A percentile compares a stretch with the other conserved stretches of the same genome.
These are phyloP conservation scores for Alternaria sp. DNA, from an alignment of 2,329 filamentous ascomycete genomes.

Conservation along the genomic window DNA sequence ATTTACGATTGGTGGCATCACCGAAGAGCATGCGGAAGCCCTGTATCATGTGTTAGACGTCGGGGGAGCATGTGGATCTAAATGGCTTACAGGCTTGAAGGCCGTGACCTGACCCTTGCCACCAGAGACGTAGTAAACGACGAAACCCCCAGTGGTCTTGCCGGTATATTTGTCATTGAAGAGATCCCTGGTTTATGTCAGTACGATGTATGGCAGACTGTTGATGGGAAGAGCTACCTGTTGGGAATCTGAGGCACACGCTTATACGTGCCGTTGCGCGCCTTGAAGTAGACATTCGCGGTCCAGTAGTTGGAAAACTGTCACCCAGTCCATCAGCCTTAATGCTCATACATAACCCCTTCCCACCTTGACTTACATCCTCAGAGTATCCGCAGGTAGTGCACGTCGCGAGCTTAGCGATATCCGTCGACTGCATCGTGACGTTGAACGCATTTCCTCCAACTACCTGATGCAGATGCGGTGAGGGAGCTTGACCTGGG, in stretches of 20 bases:
- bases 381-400: constrained; percentile 51
- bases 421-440: constrained; percentile 52
- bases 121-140: constrained; percentile 60
- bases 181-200: constrained; percentile 42
- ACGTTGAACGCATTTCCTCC: constrained; percentile 59
- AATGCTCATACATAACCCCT: neutral
- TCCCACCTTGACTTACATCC: constrained; percentile 21
- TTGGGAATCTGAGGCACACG: constrained; percentile 44
- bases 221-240: constrained; percentile 7
- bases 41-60: constrained; percentile 22
- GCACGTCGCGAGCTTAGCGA: constrained; percentile 47
- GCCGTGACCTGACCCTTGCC: constrained; percentile 54
- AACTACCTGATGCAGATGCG: constrained; percentile 53
- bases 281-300: constrained; percentile 47
- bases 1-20: constrained; percentile 44
- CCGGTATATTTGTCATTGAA: constrained; percentile 46
- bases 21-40: constrained; percentile 60
- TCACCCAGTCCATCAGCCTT: neutral
- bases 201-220: neutral
- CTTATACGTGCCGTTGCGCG: constrained; percentile 45
- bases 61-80: fast-evolving
- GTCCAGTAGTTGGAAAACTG: constrained; percentile 45
- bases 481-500: constrained; percentile 46
- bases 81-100: constrained; percentile 45
- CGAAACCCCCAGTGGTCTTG: constrained; percentile 53